Conservation (phyloP, 2,329 filamentous ascomycete genomes). For the Beauveria rudraprayagi region DNA sequence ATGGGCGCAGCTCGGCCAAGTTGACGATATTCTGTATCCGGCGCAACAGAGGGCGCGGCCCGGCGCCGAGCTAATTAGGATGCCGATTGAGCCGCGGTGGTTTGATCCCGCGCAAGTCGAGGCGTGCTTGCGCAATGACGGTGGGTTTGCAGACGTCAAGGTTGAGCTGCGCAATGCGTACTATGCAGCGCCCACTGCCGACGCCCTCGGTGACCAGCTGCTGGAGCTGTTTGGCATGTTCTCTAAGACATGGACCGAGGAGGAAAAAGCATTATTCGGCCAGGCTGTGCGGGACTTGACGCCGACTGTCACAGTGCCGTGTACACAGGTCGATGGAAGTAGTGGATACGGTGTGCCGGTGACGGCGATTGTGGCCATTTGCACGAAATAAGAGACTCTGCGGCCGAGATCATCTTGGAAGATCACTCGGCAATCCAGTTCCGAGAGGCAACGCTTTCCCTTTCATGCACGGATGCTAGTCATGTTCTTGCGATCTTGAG, state of each 20-base stretch:
- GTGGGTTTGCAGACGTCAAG: slow-evolving; percentile 9
- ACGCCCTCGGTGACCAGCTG: background rate
- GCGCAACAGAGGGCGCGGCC: slow-evolving; percentile 10
- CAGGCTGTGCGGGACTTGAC: background rate
- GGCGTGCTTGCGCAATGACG: background rate
- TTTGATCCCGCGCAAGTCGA: slow-evolving; percentile 7
- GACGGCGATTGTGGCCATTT: background rate
- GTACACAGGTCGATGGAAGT: background rate
- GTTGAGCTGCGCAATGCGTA: background rate
- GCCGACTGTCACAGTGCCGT: background rate
- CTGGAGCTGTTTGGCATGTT: background rate
- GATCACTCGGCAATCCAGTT: no score
- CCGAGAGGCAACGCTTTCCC: no score
- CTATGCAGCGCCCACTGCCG: background rate
- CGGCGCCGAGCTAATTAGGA: slow-evolving; percentile 11
- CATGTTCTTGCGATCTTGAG: no score
- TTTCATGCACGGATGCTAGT: no score
- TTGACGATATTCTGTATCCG: slow-evolving; percentile 11
- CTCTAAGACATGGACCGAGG: background rate
- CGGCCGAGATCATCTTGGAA: no score
- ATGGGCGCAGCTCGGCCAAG: slow-evolving; percentile 17
- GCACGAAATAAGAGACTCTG: background rate
- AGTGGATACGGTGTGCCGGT: background rate
- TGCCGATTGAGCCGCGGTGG: slow-evolving; percentile 14
- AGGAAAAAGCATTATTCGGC: background rate